A percentile compares a stretch with the other conserved stretches of the same genome.
These are phyloP conservation scores for Candida vartiovaarae DNA, from an alignment of 805 yeast species.

Conservation along the genomic window DNA sequence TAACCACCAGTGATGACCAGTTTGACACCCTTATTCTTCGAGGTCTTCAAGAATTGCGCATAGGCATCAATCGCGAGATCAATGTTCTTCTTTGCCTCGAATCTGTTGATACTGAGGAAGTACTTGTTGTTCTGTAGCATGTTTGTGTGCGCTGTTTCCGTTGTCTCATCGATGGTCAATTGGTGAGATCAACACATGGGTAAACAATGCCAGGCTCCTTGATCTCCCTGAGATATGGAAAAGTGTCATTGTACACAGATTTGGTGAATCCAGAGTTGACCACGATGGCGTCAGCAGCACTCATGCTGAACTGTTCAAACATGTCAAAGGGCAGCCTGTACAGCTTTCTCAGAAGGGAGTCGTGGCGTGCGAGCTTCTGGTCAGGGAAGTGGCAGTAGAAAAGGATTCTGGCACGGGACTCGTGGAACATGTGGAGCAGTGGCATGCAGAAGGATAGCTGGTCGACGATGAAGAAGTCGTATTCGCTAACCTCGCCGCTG, in stretches of 20 bases:
- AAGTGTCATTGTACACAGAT: conserved; percentile 58
- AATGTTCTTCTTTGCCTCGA: conserved; percentile 80
- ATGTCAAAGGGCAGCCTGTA: conserved; percentile 80
- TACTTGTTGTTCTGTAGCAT: conserved; percentile 23
- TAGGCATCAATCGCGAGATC: conserved; percentile 70
- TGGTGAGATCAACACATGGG: conserved; percentile 60
- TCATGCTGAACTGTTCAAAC: conserved; percentile 77
- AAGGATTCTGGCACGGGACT: conserved; percentile 44
- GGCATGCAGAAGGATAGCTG: conserved; percentile 86
- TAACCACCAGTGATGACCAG: conserved; percentile 88
- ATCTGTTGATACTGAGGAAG: conserved; percentile 78
- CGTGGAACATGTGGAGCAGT: conserved; percentile 40
- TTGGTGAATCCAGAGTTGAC: conserved; percentile 88
- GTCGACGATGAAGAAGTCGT: conserved; percentile 78
- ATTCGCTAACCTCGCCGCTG: conserved; percentile 38
- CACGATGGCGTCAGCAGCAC: conserved; percentile 67
- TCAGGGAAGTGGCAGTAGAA: conserved; percentile 98
- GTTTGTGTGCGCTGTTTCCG: conserved; percentile 10
- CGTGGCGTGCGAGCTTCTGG: conserved; percentile 59
- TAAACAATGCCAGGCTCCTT: conserved; percentile 30
- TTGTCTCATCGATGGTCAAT: conserved; percentile 15
- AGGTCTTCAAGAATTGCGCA: conserved; percentile 32
- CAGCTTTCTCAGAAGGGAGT: conserved; percentile 44
- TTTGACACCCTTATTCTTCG: conserved; percentile 31
- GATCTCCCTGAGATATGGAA: conserved; percentile 31